Evolutionary conservation across 2,329 filamentous ascomycete species (phyloP).

Genomic region (Lasiodiplodia gonubiensis): DNA sequence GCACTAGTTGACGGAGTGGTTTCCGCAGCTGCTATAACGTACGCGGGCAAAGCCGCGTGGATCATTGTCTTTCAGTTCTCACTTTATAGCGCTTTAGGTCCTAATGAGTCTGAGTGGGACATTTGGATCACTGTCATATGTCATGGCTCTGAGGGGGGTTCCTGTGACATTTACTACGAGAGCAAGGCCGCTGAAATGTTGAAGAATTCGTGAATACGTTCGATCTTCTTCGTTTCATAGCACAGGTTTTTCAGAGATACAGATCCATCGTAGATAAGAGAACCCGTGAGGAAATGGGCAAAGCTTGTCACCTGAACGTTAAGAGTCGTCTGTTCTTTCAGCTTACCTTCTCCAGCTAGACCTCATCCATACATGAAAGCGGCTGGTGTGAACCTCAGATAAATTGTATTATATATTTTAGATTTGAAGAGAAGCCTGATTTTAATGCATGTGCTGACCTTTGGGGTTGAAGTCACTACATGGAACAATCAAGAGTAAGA

Average conservation of each 20-base stretch:
- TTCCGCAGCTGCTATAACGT: not conserved
- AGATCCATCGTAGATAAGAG: too few species aligned
- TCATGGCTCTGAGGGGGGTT: too few species aligned
- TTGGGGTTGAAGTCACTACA: not conserved
- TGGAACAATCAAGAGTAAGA: not conserved
- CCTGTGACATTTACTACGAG: too few species aligned
- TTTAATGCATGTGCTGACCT: not conserved
- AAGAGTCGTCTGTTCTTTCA: not conserved
- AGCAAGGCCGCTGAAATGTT: too few species aligned
- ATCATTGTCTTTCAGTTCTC: not conserved
- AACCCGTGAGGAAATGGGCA: not conserved
- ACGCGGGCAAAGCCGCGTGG: not conserved
- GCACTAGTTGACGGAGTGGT: not conserved
- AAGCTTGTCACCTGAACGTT: not conserved
- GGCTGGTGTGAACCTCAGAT: not conserved
- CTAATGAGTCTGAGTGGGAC: not conserved
- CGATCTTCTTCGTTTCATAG: too few species aligned
- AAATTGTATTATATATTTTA: not conserved
- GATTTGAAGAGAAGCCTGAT: not conserved
- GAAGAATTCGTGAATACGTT: too few species aligned
- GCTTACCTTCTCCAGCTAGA: not conserved
- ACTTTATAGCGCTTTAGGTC: not conserved
- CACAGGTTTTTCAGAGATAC: too few species aligned
- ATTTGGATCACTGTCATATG: too few species aligned
- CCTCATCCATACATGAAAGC: not conserved